A percentile compares a stretch with the other conserved stretches of the same genome.
phyloP scores from a whole-genome alignment of 2,329 filamentous ascomycete species.

The Cucurbitaria berberidis region DNA sequence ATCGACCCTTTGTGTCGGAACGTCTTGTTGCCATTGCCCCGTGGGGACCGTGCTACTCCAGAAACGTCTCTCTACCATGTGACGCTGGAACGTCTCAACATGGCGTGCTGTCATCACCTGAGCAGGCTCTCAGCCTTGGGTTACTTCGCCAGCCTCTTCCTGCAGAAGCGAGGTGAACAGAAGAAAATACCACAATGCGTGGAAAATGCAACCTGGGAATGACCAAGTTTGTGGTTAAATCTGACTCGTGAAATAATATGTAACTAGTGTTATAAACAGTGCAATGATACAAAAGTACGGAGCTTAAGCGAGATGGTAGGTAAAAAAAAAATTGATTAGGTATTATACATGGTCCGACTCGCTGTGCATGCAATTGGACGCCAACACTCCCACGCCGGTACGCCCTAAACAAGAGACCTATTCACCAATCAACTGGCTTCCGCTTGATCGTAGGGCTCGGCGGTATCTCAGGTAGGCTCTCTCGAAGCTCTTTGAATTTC shows the following conservation, averaged over 20 bases:
- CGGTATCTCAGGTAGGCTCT: conserved; percentile 16
- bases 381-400: neutral
- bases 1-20: conserved; percentile 11
- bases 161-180: too few species aligned
- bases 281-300: too few species aligned
- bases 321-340: neutral
- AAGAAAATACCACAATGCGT: too few species aligned
- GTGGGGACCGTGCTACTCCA: neutral
- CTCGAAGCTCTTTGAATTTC: conserved; percentile 14
- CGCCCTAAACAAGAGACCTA: neutral
- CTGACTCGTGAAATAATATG: neutral
- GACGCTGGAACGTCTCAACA: conserved; percentile 19
- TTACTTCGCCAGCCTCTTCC: conserved; percentile 8
- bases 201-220: too few species aligned
- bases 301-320: too few species aligned
- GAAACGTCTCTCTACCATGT: conserved; percentile 7
- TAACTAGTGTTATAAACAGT: too few species aligned
- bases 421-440: conserved; percentile 14
- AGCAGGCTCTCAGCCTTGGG: conserved; percentile 10
- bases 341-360: neutral
- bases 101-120: conserved; percentile 15
- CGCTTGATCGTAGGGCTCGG: conserved; percentile 14
- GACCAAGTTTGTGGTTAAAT: neutral
- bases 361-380: neutral
- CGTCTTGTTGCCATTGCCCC: conserved; percentile 8